Percentiles rank a stretch among this genome's conserved stretches.
Conservation (phyloP, 352 stramenopile genomes). For the Phytophthora vignae region DNA sequence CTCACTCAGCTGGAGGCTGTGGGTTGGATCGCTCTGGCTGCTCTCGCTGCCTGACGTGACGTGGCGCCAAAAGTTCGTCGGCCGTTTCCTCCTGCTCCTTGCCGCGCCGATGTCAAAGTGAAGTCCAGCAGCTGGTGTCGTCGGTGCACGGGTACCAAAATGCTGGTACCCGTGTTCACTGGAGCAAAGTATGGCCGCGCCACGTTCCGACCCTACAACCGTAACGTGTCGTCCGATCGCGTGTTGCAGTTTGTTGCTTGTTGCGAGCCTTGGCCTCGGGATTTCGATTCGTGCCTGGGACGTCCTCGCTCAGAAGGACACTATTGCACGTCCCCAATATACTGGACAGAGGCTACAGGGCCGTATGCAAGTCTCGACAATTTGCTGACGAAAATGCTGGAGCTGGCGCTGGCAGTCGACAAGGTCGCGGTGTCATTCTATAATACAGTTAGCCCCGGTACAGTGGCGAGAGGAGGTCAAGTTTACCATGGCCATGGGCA, state of each 20-base stretch:
- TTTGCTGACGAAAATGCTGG: not conserved
- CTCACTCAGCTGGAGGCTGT: slow-evolving; percentile 2
- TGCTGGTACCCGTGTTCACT: slow-evolving; percentile 12
- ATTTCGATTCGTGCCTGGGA: too few relatives aligned
- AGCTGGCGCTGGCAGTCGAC: not conserved
- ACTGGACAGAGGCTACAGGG: too few relatives aligned
- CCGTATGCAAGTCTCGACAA: too few relatives aligned
- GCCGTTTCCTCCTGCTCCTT: slow-evolving; percentile 23
- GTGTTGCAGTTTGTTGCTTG: slow-evolving; percentile 21
- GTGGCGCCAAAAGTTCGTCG: not conserved
- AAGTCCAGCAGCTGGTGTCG: slow-evolving; percentile 32
- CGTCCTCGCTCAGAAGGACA: not conserved
- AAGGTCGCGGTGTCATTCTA: not conserved
- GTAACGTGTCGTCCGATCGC: slow-evolving; percentile 35
- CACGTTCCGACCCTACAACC: slow-evolving; percentile 32
- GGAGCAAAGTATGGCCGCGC: slow-evolving; percentile 29
- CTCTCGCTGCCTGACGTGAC: not conserved
- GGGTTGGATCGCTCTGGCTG: not conserved
- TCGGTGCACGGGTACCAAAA: slow-evolving; percentile 9
- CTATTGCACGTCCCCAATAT: too few relatives aligned
- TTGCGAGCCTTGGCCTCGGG: too few relatives aligned
- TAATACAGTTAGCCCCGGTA: not conserved
- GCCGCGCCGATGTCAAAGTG: not conserved
- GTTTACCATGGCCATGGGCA: not conserved
- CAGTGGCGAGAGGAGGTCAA: not conserved